Evolutionary conservation across 1,284 basidiomycete genomes (phyloP).

Genomic region (Prillingera fragicola): DNA sequence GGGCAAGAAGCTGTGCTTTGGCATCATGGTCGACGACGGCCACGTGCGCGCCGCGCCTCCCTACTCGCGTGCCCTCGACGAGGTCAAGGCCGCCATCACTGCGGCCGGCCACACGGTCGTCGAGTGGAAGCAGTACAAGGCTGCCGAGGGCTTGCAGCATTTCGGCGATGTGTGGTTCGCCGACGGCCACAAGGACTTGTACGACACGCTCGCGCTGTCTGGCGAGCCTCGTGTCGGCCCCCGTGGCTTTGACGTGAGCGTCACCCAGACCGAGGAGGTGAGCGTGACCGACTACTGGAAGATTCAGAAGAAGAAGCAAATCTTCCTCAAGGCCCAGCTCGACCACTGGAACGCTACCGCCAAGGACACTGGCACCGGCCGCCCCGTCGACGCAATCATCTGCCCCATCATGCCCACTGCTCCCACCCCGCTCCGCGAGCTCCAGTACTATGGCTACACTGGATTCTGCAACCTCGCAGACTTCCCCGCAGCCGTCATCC

Average conservation of each 20-base stretch:
- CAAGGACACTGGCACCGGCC: constrained; percentile 51
- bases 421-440: constrained; percentile 54
- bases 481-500: constrained; percentile 56
- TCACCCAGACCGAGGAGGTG: constrained; percentile 25
- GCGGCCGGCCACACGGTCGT: constrained; percentile 54
- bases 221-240: constrained; percentile 30
- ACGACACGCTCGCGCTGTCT: constrained; percentile 17
- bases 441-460: constrained; percentile 48
- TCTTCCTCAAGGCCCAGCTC: constrained; percentile 52
- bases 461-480: constrained; percentile 59
- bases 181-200: constrained; percentile 12
- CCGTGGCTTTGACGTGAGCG: constrained; percentile 12
- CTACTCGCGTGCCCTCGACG: constrained; percentile 51
- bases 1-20: constrained; percentile 51
- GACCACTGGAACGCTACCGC: constrained; percentile 56
- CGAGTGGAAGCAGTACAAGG: constrained; percentile 53
- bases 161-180: neutral
- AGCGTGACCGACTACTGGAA: constrained; percentile 35
- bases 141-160: constrained; percentile 33
- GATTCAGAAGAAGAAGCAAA: constrained; percentile 39
- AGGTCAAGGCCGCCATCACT: constrained; percentile 50
- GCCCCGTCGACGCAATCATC: constrained; percentile 56
- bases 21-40: constrained; percentile 56
- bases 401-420: constrained; percentile 55
- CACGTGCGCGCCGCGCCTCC: constrained; percentile 57